Percentiles rank a stretch among this genome's conserved stretches.
Evolutionary conservation across 2,329 filamentous ascomycete genomes (phyloP).

Genomic region (Aspergillus brasiliensis): DNA sequence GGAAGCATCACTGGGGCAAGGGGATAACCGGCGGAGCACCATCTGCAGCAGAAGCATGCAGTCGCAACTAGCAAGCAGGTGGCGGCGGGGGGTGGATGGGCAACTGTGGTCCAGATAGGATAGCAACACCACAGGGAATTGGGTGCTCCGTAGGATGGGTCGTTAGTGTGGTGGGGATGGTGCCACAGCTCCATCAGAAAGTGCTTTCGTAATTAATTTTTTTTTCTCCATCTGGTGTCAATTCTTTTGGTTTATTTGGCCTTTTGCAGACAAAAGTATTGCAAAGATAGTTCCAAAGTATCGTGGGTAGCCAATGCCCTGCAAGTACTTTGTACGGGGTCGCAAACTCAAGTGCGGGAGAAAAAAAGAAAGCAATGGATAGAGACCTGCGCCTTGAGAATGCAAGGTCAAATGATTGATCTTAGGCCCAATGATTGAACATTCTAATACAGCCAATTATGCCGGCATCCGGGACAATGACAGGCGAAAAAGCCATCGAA

Average conservation of each 20-base stretch:
- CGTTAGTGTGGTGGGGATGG: constrained; percentile 26
- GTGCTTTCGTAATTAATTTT: neutral
- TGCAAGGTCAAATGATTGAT: constrained; percentile 6
- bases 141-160: constrained; percentile 22
- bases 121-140: constrained; percentile 27
- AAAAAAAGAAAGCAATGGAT: neutral
- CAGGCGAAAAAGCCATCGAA: constrained; percentile 2
- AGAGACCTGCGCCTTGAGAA: constrained; percentile 1
- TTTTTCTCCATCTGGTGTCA: constrained; percentile 2
- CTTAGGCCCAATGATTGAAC: neutral
- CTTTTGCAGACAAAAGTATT: neutral
- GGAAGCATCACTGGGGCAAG: constrained; percentile 30
- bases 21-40: constrained; percentile 29
- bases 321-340: neutral
- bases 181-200: constrained; percentile 27
- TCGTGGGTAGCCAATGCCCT: neutral
- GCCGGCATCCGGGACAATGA: neutral
- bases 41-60: constrained; percentile 34
- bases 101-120: constrained; percentile 23
- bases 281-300: neutral
- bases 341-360: neutral
- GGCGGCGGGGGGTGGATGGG: constrained; percentile 22
- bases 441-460: neutral
- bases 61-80: constrained; percentile 29
- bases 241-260: constrained; percentile 11